Conservation (phyloP, 2,329 filamentous ascomycete genomes). For the Furcasterigmium sp. region DNA sequence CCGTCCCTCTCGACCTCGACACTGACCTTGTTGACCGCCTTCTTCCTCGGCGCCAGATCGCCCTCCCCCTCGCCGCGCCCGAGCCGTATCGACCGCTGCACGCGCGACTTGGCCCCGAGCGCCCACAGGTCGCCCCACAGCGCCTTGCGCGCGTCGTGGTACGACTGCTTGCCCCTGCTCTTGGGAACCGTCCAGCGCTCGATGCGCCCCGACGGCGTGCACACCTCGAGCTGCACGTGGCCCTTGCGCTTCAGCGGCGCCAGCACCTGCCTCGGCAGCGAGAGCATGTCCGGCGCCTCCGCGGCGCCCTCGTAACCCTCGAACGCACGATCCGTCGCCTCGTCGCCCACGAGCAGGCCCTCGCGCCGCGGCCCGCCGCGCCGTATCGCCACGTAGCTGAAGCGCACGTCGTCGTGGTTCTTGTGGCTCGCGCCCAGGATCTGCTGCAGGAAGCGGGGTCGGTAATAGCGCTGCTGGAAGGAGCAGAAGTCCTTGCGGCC, state of each 20-base stretch:
- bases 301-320: conserved; percentile 58
- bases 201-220: conserved; percentile 76
- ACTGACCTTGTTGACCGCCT: conserved; percentile 33
- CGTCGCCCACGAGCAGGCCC: conserved; percentile 38
- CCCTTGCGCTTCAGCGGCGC: conserved; percentile 82
- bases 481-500: conserved; percentile 88
- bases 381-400: conserved; percentile 82
- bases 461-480: conserved; percentile 83
- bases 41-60: conserved; percentile 26
- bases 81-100: conserved; percentile 54
- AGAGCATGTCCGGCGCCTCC: conserved; percentile 49
- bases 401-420: conserved; percentile 88
- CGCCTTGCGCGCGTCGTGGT: conserved; percentile 86
- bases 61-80: conserved; percentile 46
- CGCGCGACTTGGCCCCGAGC: conserved; percentile 82
- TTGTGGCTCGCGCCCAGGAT: conserved; percentile 63
- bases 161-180: conserved; percentile 75
- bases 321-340: conserved; percentile 63
- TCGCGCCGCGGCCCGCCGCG: conserved; percentile 52
- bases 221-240: conserved; percentile 86
- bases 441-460: conserved; percentile 75
- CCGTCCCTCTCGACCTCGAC: conserved; percentile 27
- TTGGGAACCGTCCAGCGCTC: conserved; percentile 92
- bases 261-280: conserved; percentile 73
- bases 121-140: conserved; percentile 95